Percentiles rank a stretch among this genome's conserved stretches.
phyloP scores from a whole-genome alignment of 768 basidiomycete species.

The Infundibulicybe gibba region DNA sequence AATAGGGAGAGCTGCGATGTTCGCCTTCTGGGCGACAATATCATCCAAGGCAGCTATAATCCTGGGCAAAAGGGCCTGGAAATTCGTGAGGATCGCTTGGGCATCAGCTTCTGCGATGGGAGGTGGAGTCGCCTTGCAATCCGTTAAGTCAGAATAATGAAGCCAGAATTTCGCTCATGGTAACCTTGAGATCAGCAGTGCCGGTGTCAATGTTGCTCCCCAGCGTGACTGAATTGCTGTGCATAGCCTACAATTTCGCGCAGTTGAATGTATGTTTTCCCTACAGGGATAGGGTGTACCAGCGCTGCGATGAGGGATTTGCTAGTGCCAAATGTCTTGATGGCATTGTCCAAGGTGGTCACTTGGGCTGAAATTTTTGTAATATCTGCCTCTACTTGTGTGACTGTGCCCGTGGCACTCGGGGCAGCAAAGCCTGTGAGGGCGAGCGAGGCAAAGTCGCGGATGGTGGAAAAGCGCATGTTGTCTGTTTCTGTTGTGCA shows the following conservation, averaged over 20 bases:
- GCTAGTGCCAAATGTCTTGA: constrained; percentile 9
- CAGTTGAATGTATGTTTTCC: background rate
- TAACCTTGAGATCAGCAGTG: constrained; percentile 19
- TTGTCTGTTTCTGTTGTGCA: background rate
- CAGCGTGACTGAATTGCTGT: constrained; percentile 16
- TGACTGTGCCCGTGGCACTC: background rate
- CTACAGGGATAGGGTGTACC: constrained; percentile 10
- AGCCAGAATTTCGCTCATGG: background rate
- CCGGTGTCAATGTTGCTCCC: constrained; percentile 17
- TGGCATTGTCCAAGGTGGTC: constrained; percentile 2
- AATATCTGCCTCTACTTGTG: constrained; percentile 7
- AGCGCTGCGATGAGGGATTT: constrained; percentile 18
- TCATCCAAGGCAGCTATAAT: constrained; percentile 19
- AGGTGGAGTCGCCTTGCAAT: too few relatives aligned
- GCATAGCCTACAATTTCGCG: constrained; percentile 15
- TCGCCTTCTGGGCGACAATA: constrained; percentile 21
- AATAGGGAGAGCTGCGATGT: constrained; percentile 24
- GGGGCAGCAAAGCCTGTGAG: constrained; percentile 2
- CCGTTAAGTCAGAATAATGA: too few relatives aligned
- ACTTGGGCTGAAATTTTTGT: constrained; percentile 1
- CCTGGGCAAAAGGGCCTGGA: constrained; percentile 20
- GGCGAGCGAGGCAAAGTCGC: constrained; percentile 2
- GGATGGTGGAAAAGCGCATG: constrained; percentile 8
- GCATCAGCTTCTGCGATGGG: constrained; percentile 10
- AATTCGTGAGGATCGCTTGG: constrained; percentile 13